These are phyloP conservation scores for Nannochloropsis gaditana DNA, from an alignment of 108 stramenopile genomes.

Conservation along the genomic window DNA sequence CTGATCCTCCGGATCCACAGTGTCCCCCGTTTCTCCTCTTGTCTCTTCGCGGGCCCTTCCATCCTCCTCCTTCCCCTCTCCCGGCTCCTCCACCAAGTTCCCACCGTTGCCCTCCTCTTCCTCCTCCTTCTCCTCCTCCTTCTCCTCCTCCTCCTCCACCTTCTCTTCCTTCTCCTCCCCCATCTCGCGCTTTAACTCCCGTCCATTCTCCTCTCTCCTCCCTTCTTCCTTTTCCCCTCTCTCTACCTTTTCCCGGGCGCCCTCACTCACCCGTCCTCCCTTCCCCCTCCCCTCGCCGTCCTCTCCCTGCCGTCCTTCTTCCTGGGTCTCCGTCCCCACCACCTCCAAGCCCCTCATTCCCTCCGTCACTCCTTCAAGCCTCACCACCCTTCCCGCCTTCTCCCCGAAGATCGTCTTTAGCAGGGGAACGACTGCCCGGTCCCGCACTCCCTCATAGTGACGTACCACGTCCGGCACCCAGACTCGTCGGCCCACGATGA, in stretches of 20 bases:
- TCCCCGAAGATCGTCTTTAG: no score
- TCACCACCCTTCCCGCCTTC: no score
- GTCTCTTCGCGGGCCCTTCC: not conserved
- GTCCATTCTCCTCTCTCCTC: not conserved
- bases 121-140: not conserved
- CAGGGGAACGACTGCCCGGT: no score
- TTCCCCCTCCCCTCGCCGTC: not conserved
- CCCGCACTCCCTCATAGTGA: not conserved
- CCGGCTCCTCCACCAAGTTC: not conserved
- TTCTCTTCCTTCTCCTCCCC: not conserved
- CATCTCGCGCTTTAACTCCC: not conserved
- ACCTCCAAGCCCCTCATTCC: not conserved
- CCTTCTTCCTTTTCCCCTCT: not conserved
- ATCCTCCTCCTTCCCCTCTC: not conserved
- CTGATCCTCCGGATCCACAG: no score
- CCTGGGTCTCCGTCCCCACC: no score
- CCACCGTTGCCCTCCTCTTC: not conserved
- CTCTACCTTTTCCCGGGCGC: not conserved
- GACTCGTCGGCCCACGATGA: not conserved
- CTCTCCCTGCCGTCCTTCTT: no score
- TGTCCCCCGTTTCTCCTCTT: no score
- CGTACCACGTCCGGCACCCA: not conserved
- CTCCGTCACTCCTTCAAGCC: not conserved
- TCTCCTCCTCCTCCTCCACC: not conserved
- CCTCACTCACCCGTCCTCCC: not conserved